phyloP scores from a whole-genome alignment of 1,284 basidiomycete species.

The Mycena citricolor region DNA sequence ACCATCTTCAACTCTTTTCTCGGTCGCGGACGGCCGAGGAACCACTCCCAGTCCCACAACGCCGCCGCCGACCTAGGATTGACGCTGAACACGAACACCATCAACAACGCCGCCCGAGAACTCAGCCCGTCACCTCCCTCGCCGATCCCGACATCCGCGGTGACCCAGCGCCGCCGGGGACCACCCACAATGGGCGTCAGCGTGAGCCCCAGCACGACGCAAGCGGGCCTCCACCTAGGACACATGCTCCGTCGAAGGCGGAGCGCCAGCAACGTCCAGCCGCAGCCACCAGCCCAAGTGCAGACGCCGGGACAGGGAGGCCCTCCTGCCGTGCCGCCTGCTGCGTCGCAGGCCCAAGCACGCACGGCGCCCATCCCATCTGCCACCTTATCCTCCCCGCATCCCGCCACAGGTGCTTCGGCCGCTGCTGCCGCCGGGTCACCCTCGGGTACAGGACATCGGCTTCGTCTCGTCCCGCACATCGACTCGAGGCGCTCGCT shows the following conservation, averaged over 20 bases:
- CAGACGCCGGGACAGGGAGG: background rate
- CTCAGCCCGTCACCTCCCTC: slow-evolving; percentile 36
- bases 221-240: slow-evolving; percentile 33
- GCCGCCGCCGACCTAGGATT: slow-evolving; percentile 31
- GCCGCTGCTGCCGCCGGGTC: background rate
- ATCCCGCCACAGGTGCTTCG: too few species aligned
- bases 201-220: slow-evolving; percentile 23
- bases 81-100: too few species aligned
- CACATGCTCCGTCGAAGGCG: slow-evolving; percentile 49
- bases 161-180: slow-evolving; percentile 7
- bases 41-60: slow-evolving; percentile 45
- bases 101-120: slow-evolving; percentile 30
- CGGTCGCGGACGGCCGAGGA: slow-evolving; percentile 42
- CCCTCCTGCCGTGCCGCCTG: too few species aligned
- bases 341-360: too few species aligned
- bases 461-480: slow-evolving; percentile 89
- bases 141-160: slow-evolving; percentile 29
- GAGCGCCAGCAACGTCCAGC: slow-evolving; percentile 42
- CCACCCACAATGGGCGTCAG: slow-evolving; percentile 12
- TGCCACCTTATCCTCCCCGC: too few species aligned
- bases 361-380: slow-evolving; percentile 15
- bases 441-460: slow-evolving; percentile 35
- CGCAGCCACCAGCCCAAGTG: slow-evolving; percentile 20
- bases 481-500: slow-evolving; percentile 89
- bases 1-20: slow-evolving; percentile 48